Conservation (phyloP, 139 green algal genomes). For the Zygnema circumcarinatum region DNA sequence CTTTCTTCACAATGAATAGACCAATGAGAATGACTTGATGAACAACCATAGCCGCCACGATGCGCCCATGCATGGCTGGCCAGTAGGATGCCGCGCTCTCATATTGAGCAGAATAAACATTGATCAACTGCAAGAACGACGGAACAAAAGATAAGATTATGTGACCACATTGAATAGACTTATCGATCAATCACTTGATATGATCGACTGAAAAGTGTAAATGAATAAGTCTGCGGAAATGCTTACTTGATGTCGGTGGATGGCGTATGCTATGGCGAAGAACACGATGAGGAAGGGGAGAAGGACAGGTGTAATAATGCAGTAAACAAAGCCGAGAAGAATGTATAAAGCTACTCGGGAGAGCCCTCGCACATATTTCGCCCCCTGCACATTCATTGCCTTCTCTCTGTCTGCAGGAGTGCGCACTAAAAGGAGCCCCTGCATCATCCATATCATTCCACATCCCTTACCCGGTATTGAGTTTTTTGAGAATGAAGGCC, state of each 20-base stretch:
- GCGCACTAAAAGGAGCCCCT: not conserved
- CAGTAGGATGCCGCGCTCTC: conserved; percentile 47
- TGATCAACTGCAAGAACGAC: conserved; percentile 56
- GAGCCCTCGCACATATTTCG: not conserved
- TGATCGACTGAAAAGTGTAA: too few relatives aligned
- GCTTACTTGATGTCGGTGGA: conserved; percentile 51
- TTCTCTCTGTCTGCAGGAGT: conserved; percentile 31
- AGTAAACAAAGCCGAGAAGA: conserved; percentile 54
- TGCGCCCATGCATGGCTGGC: conserved; percentile 39
- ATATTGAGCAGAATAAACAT: conserved; percentile 43
- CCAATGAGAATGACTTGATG: conserved; percentile 44
- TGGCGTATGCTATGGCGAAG: conserved; percentile 39
- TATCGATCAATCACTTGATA: too few relatives aligned
- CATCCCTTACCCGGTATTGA: not conserved
- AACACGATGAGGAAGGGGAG: conserved; percentile 44
- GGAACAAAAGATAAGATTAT: too few relatives aligned
- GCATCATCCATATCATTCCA: conserved; percentile 24
- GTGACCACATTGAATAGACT: too few relatives aligned
- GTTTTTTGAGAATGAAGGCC: not conserved
- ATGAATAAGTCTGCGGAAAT: too few relatives aligned
- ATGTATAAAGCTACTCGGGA: conserved; percentile 36
- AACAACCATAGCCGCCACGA: conserved; percentile 44
- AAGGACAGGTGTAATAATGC: conserved; percentile 33
- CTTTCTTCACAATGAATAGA: conserved; percentile 47
- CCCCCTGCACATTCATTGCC: conserved; percentile 23